Evolutionary conservation across 1,139 yeast species (phyloP).

Genomic region (Saccharomyces uvarum): DNA sequence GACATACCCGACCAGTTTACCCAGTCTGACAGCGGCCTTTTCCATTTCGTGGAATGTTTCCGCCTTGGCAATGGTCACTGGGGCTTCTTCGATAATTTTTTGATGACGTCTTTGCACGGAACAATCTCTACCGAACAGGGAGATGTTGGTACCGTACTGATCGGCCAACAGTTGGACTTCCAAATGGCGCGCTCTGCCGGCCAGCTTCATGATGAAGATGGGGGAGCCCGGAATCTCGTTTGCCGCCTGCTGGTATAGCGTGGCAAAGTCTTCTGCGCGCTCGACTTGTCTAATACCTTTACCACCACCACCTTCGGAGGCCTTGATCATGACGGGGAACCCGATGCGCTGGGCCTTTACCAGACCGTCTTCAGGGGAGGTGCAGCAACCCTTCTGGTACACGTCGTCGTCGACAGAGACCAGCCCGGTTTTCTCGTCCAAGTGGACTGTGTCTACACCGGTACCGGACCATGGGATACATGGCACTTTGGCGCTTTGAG

Average conservation of each 20-base stretch:
- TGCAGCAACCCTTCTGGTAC: slow-evolving; percentile 82
- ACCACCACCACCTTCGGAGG: slow-evolving; percentile 99
- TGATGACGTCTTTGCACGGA: slow-evolving; percentile 97
- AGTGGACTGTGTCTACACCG: slow-evolving; percentile 73
- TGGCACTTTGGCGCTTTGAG: slow-evolving; percentile 96
- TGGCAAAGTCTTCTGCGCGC: slow-evolving; percentile 58
- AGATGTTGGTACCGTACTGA: slow-evolving; percentile 90
- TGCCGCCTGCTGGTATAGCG: slow-evolving; percentile 79
- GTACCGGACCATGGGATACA: slow-evolving; percentile 99
- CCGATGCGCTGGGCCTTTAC: slow-evolving; percentile 78
- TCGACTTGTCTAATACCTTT: slow-evolving; percentile 95
- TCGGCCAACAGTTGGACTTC: slow-evolving; percentile 93
- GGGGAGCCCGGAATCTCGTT: slow-evolving; percentile 96
- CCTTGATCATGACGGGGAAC: slow-evolving; percentile 93
- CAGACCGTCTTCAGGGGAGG: slow-evolving; percentile 81
- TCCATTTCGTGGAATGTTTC: slow-evolving; percentile 89
- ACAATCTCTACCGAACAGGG: slow-evolving; percentile 92
- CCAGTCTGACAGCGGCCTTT: slow-evolving; percentile 92
- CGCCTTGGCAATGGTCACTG: slow-evolving; percentile 84
- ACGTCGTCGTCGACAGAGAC: slow-evolving; percentile 82
- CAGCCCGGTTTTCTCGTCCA: slow-evolving; percentile 62
- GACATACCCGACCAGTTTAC: slow-evolving; percentile 92
- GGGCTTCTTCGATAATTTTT: slow-evolving; percentile 93
- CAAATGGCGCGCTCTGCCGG: slow-evolving; percentile 91
- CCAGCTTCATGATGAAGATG: slow-evolving; percentile 86